Conservation (phyloP, 1,284 basidiomycete species). For the Sporisorium iseilematis-ciliati region DNA sequence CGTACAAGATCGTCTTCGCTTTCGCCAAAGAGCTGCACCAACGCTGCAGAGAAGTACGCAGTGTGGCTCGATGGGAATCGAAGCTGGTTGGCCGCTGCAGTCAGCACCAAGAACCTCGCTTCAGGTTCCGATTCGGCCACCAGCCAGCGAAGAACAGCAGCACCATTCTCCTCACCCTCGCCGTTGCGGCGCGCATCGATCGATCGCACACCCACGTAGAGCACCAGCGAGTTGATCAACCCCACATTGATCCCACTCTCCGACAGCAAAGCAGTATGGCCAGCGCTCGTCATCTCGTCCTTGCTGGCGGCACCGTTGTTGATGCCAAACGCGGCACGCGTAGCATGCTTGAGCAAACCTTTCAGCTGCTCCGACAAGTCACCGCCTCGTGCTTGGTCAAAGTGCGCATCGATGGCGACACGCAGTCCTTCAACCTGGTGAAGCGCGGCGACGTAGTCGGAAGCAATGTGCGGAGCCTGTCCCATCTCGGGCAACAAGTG, state of each 20-base stretch:
- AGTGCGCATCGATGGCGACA: conserved; percentile 40
- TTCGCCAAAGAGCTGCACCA: conserved; percentile 84
- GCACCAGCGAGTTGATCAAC: conserved; percentile 90
- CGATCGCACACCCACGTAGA: conserved; percentile 91
- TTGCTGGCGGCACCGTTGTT: conserved; percentile 21
- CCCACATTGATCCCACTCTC: conserved; percentile 83
- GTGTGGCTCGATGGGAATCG: conserved; percentile 73
- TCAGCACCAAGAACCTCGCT: conserved; percentile 95
- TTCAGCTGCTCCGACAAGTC: conserved; percentile 35
- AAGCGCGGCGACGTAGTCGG: conserved; percentile 86
- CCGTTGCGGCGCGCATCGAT: conserved; percentile 74
- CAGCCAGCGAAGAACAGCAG: conserved; percentile 79
- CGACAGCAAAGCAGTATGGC: conserved; percentile 64
- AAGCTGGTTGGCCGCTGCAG: conserved; percentile 89
- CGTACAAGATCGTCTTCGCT: conserved; percentile 77
- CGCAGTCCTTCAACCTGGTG: conserved; percentile 74
- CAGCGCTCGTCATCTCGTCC: conserved; percentile 18
- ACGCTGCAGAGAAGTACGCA: conserved; percentile 84
- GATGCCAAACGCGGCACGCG: background rate
- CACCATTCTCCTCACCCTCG: conserved; percentile 79
- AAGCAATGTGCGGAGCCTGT: conserved; percentile 86
- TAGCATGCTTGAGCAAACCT: conserved; percentile 23
- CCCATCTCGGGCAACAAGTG: conserved; percentile 86
- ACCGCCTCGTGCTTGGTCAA: conserved; percentile 28
- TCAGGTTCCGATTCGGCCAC: conserved; percentile 87